These are phyloP conservation scores for Colletotrichum falcatum DNA, from an alignment of 2,329 filamentous ascomycete genomes.

Conservation along the genomic window DNA sequence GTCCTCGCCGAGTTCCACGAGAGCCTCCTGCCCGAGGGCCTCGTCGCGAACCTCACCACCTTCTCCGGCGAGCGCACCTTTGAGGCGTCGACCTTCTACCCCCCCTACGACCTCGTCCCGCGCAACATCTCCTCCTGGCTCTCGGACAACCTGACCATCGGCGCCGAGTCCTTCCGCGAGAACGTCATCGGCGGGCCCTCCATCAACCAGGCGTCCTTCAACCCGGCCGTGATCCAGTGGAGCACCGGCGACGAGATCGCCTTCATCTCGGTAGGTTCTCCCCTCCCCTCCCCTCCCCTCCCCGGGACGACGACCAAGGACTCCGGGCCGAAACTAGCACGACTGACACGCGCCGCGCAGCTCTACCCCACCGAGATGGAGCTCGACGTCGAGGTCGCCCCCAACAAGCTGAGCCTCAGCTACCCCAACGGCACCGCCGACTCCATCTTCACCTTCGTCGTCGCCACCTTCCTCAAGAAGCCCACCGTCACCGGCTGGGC, in stretches of 20 bases:
- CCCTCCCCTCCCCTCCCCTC: neutral
- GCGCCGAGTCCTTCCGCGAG: constrained; percentile 69
- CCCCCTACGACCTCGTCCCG: constrained; percentile 66
- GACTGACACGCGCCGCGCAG: constrained; percentile 41
- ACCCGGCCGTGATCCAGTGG: constrained; percentile 72
- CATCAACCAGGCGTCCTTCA: constrained; percentile 64
- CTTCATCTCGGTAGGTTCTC: constrained; percentile 47
- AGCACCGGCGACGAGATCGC: constrained; percentile 53
- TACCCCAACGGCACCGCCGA: constrained; percentile 65
- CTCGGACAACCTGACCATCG: constrained; percentile 67
- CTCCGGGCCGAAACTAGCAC: too few relatives aligned
- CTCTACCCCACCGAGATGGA: constrained; percentile 55
- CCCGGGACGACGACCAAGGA: neutral
- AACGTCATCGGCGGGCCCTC: constrained; percentile 66
- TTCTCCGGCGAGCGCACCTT: constrained; percentile 68
- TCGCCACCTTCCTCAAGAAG: constrained; percentile 59
- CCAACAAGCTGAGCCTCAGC: constrained; percentile 59
- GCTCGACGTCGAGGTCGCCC: constrained; percentile 56
- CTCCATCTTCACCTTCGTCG: constrained; percentile 63
- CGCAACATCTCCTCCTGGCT: constrained; percentile 72
- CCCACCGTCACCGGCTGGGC: constrained; percentile 58
- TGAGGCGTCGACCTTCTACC: constrained; percentile 64
- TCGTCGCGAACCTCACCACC: constrained; percentile 54
- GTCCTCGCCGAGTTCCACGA: constrained; percentile 64
- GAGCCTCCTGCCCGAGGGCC: constrained; percentile 56